Evolutionary conservation across 768 basidiomycete species (phyloP).

Genomic region (Boletus pseudopeckii): DNA sequence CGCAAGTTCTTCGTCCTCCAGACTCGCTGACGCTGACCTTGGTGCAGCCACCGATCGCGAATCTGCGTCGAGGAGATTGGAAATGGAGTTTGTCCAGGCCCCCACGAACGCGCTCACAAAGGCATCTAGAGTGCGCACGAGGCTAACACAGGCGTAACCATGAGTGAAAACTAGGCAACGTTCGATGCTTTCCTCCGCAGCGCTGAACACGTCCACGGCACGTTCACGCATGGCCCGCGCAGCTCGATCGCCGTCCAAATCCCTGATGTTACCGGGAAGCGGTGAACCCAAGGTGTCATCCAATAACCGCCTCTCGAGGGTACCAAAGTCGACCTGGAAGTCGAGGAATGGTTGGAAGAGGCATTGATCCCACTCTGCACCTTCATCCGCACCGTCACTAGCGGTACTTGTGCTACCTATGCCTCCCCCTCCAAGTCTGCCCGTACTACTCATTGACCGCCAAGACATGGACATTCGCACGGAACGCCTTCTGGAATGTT

Average conservation of each 20-base stretch:
- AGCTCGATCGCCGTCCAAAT: conserved; percentile 37
- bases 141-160: conserved; percentile 76
- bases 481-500: conserved; percentile 50
- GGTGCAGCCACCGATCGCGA: conserved; percentile 26
- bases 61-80: conserved; percentile 31
- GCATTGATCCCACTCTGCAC: conserved; percentile 79
- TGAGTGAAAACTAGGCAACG: conserved; percentile 82
- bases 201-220: conserved; percentile 67
- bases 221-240: conserved; percentile 73
- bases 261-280: conserved; percentile 28
- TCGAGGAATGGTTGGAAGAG: conserved; percentile 94
- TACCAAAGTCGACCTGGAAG: conserved; percentile 80
- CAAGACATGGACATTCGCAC: conserved; percentile 65
- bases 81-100: conserved; percentile 53
- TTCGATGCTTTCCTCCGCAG: conserved; percentile 75
- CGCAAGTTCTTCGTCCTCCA: conserved; percentile 57
- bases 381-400: conserved; percentile 17
- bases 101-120: conserved; percentile 72
- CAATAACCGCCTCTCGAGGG: conserved; percentile 71
- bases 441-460: conserved; percentile 37
- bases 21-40: conserved; percentile 23
- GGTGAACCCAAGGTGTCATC: conserved; percentile 53
- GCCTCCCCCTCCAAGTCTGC: conserved; percentile 15
- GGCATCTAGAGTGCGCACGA: conserved; percentile 71
- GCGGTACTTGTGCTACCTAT: conserved; percentile 7